Evolutionary conservation across 2,329 filamentous ascomycete species (phyloP).

Genomic region (Nemania bipapillata): DNA sequence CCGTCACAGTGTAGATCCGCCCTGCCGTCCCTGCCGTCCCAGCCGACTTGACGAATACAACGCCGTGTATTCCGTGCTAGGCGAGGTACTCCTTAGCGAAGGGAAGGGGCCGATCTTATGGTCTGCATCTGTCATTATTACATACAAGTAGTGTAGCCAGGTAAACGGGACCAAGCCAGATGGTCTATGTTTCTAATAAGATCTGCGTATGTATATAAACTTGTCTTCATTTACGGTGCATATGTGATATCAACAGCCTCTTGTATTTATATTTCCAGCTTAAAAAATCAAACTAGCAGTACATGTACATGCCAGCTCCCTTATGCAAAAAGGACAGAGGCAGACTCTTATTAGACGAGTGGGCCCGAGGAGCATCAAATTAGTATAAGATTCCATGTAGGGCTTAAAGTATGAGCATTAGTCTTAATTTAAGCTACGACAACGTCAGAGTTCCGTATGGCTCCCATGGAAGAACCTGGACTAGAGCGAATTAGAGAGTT

Average conservation of each 20-base stretch:
- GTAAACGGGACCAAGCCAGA: background rate
- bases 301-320: too few species aligned
- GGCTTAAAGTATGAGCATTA: background rate
- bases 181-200: background rate
- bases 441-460: conserved; percentile 28
- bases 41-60: background rate
- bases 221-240: background rate
- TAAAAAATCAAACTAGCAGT: too few species aligned
- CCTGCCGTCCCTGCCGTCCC: conserved; percentile 24
- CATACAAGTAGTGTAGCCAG: background rate
- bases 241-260: background rate
- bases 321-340: background rate
- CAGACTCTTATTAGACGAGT: background rate
- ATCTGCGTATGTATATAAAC: background rate
- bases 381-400: background rate
- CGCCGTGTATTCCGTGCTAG: too few species aligned
- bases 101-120: background rate
- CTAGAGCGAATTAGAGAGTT: conserved; percentile 22
- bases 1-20: conserved; percentile 9
- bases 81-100: too few species aligned
- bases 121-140: conserved; percentile 18
- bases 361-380: background rate
- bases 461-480: background rate
- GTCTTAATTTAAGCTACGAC: background rate
- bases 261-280: background rate